Base-by-base conservation (phyloP, 176 grass and related monocot genomes). In the Pontederia crassipes region DNA sequence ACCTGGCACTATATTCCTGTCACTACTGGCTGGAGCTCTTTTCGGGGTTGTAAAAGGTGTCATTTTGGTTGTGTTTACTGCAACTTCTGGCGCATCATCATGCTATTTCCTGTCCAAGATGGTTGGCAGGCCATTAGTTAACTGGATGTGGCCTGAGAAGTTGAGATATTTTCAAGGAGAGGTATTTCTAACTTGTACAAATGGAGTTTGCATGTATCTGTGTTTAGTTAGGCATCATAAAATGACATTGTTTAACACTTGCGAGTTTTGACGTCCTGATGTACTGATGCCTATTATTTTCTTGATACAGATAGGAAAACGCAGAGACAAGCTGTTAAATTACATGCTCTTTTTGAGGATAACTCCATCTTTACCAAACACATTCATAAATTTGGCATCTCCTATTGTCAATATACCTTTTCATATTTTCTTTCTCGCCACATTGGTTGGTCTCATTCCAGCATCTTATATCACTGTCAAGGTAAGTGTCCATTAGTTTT, bases 261-360 rank as follows among this genome's bases (percentile, higher is more conserved):
- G 13, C 76, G 18, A 12, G 20, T 11, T 84, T 79, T 70, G n/a
- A 86, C 35, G 35, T 66, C 12, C 13, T 52, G 11, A 18, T 52
- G 17, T 32, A 35, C 16, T 53, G 46, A 29, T 68, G 50, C 70
- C 67, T 78, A 12, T 71, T 81, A 20, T 70, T 78, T 52, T 8
- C 35, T 48, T 26, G 7, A 69, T 79, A 64, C 84, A 98, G 93
- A 88, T 98, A 64, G 87, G 73, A 68, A 88, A 88, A 63, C 85
- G 83, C 71, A 92, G 77, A 77, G 87, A 98, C 52, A 98, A 92
- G 53, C 49, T 98, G 51, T 66, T 98, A 75, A 98, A 98, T 57
- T 98, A 98, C 74, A 88, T 97, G 92, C 84, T 97, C 75, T 97
- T 97, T 75, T 63, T 97, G 47, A 87, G 92, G 83, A 98, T 98